These are phyloP conservation scores for Tagetes patula DNA, from an alignment of 129 eudicot species.

Conservation along the genomic window DNA sequence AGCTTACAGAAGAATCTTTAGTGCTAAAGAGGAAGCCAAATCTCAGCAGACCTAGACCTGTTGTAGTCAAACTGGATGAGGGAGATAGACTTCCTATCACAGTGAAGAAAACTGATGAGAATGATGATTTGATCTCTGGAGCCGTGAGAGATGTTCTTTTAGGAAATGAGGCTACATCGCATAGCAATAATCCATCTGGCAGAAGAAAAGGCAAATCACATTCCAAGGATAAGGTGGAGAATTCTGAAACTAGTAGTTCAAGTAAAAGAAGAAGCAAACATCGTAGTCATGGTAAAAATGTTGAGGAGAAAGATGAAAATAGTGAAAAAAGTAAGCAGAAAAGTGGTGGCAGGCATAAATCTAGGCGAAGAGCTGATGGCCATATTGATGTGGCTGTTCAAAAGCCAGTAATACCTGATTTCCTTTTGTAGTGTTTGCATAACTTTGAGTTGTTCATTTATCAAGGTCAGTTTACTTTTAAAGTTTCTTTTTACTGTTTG, in stretches of 20 bases:
- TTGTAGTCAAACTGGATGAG: conserved; percentile 83
- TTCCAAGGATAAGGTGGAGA: conserved; percentile 33
- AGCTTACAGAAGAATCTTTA: conserved; percentile 81
- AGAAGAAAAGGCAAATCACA: conserved; percentile 51
- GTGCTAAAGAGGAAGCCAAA: conserved; percentile 60
- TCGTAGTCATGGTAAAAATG: conserved; percentile 48
- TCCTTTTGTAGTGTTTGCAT: conserved; percentile 57
- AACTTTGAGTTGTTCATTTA: conserved; percentile 3
- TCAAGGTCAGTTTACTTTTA: conserved; percentile 32
- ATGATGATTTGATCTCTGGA: conserved; percentile 64
- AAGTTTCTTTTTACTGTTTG: conserved; percentile 20
- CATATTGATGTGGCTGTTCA: conserved; percentile 39
- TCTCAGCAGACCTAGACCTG: conserved; percentile 68
- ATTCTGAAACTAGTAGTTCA: conserved; percentile 39
- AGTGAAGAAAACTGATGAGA: conserved; percentile 38
- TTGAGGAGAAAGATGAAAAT: conserved; percentile 42
- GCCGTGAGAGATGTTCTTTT: conserved; percentile 83
- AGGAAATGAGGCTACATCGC: conserved; percentile 55
- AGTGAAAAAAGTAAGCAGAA: conserved; percentile 50
- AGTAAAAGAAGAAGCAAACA: conserved; percentile 62
- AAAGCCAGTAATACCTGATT: conserved; percentile 81
- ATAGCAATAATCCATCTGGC: conserved; percentile 38
- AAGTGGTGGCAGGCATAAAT: conserved; percentile 55
- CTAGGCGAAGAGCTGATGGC: conserved; percentile 53
- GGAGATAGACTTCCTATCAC: conserved; percentile 42